Evolutionary conservation across 139 green algal genomes (phyloP), one percentile per base, ranked within the genome.

Genomic region (Chlamydomonas urium): DNA sequence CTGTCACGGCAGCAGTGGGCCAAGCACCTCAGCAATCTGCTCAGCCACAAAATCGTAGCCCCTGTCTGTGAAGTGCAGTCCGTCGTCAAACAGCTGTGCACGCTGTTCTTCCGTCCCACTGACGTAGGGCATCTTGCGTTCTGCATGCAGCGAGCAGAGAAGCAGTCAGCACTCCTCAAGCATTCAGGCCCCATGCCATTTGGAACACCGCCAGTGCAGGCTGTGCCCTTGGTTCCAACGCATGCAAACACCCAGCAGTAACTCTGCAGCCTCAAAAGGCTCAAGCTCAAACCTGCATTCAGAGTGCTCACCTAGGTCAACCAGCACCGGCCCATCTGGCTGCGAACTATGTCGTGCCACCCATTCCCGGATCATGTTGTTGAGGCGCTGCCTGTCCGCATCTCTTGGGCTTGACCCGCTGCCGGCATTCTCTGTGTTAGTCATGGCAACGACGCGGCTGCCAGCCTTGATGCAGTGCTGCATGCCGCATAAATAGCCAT

Each of bases 241-340:
- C n/a, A n/a, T n/a, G n/a, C n/a, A n/a, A n/a, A n/a, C n/a, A n/a
- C n/a, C n/a, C n/a, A n/a, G n/a, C n/a, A n/a, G n/a, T n/a, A n/a
- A n/a, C n/a, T n/a, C n/a, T n/a, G n/a, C n/a, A n/a, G n/a, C n/a
- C n/a, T n/a, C n/a, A n/a, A n/a, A n/a, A n/a, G n/a, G n/a, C n/a
- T n/a, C n/a, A n/a, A n/a, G n/a, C n/a, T n/a, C n/a, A n/a, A n/a
- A n/a, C n/a, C 42, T 24, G 14, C 8, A 50, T 50, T 50, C 42
- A 50, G 14, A 50, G 14, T 50, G 42, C 42, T 63, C 53, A 63
- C 53, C 53, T 63, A 63, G 10, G 53, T 63, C 53, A 14, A 63
- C 17, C 24, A 63, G 53, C 53, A 63, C n/a, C 24, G 53, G 17
- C n/a, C 53, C 53, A 17, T 63, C 10, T 36, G 24, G n/a, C 19